Conservation (phyloP, 2,329 filamentous ascomycete genomes). For the Apiospora hydei region DNA sequence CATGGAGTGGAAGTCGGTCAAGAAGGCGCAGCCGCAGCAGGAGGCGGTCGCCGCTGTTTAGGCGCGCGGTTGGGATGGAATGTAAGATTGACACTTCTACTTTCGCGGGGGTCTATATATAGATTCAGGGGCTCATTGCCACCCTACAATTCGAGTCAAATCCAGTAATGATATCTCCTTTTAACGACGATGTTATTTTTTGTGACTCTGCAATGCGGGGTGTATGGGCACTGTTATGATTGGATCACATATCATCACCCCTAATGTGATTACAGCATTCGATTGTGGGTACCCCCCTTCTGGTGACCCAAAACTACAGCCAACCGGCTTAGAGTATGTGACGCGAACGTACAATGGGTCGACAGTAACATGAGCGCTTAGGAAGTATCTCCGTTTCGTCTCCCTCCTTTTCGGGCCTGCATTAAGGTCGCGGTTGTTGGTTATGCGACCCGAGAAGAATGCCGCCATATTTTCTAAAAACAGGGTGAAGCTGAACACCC, state of each 20-base stretch:
- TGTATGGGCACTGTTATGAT: background rate
- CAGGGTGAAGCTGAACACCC: background rate
- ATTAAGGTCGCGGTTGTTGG: background rate
- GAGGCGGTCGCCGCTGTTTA: background rate
- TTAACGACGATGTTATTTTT: background rate
- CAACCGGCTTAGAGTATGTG: background rate
- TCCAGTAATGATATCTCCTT: background rate
- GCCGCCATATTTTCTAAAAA: background rate
- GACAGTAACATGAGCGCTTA: background rate
- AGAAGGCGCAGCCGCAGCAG: constrained; percentile 3
- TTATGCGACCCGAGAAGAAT: background rate
- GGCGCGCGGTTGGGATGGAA: background rate
- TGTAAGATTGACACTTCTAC: background rate
- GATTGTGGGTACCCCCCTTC: background rate
- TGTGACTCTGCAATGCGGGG: background rate
- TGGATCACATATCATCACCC: background rate
- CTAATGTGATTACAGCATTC: background rate
- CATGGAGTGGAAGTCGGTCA: constrained; percentile 16
- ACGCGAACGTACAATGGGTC: background rate
- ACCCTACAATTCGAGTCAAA: background rate
- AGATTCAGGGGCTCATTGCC: background rate
- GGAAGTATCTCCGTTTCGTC: no score
- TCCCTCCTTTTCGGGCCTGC: background rate
- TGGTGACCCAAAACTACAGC: background rate
- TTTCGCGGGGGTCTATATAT: background rate